Evolutionary conservation across 768 basidiomycete genomes (phyloP).

Genomic region (Mycena pura): DNA sequence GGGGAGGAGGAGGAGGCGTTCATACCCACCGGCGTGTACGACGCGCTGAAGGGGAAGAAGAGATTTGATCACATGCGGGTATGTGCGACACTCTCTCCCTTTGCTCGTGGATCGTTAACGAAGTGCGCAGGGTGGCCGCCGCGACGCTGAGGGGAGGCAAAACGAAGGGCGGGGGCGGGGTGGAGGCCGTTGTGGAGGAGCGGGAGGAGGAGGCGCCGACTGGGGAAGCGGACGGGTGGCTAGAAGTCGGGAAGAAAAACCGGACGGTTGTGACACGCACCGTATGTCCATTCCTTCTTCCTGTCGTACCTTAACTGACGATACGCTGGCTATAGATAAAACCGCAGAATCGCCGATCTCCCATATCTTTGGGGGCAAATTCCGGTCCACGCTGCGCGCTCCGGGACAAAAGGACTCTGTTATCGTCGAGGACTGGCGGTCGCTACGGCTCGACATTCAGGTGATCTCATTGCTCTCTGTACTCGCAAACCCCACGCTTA

Average conservation of each 20-base stretch:
- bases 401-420: slow-evolving; percentile 88
- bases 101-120: slow-evolving; percentile 5
- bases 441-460: slow-evolving; percentile 89
- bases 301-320: not conserved
- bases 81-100: slow-evolving; percentile 36
- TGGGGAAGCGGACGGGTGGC: slow-evolving; percentile 75
- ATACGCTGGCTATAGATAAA: slow-evolving; percentile 55
- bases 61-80: slow-evolving; percentile 93
- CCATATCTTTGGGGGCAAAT: slow-evolving; percentile 91
- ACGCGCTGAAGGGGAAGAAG: slow-evolving; percentile 93
- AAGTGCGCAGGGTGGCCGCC: slow-evolving; percentile 80
- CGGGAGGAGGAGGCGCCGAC: slow-evolving; percentile 46
- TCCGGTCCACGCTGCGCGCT: slow-evolving; percentile 81
- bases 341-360: slow-evolving; percentile 87
- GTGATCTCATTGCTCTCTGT: slow-evolving; percentile 41
- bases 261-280: slow-evolving; percentile 79
- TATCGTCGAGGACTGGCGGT: slow-evolving; percentile 91
- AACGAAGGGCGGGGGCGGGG: no score
- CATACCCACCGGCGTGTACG: slow-evolving; percentile 85
- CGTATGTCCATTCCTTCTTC: slow-evolving; percentile 49
- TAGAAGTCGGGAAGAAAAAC: slow-evolving; percentile 93
- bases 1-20: slow-evolving; percentile 70
- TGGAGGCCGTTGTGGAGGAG: slow-evolving; percentile 51
- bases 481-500: not conserved
- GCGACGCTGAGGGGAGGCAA: no score